These are phyloP conservation scores for Yamadazyma scolyti DNA, from an alignment of 805 yeast genomes.

Conservation along the genomic window DNA sequence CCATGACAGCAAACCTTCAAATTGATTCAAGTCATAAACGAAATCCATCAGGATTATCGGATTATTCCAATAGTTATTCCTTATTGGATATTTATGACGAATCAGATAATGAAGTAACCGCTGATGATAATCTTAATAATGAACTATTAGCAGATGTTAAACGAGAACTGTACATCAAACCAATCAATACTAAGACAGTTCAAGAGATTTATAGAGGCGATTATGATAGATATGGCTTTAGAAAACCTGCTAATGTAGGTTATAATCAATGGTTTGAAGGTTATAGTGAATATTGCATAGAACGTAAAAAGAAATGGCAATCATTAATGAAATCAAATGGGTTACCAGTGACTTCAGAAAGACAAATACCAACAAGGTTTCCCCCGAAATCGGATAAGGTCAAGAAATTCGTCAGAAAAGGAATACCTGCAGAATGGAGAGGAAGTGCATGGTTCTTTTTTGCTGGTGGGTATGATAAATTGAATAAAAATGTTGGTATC, in stretches of 20 bases:
- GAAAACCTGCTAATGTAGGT: conserved; percentile 54
- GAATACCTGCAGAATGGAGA: conserved; percentile 96
- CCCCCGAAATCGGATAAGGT: conserved; percentile 78
- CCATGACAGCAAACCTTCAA: too few species aligned
- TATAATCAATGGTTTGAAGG: conserved; percentile 75
- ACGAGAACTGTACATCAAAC: conserved; percentile 7
- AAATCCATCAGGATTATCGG: conserved; percentile 17
- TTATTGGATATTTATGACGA: conserved; percentile 32
- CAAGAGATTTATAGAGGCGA: conserved; percentile 14
- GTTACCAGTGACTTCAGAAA: conserved; percentile 36
- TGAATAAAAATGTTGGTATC: conserved; percentile 67
- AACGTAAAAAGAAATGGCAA: conserved; percentile 78
- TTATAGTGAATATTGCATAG: conserved; percentile 59
- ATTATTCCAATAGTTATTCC: conserved; percentile 33
- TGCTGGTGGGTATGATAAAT: conserved; percentile 76
- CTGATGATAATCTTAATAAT: conserved; percentile 1
- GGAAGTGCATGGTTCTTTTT: conserved; percentile 97
- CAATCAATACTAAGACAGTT: conserved; percentile 7
- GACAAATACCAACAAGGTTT: conserved; percentile 51
- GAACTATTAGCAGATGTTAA: conserved; percentile 9
- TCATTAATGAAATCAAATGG: conserved; percentile 66
- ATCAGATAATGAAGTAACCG: conserved; percentile 7
- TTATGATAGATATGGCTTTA: conserved; percentile 83
- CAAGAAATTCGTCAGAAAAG: conserved; percentile 80
- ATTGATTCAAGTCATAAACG: not conserved